phyloP scores from a whole-genome alignment of 2,329 filamentous ascomycete genomes.

The Coniosporium tulheliwenetii region DNA sequence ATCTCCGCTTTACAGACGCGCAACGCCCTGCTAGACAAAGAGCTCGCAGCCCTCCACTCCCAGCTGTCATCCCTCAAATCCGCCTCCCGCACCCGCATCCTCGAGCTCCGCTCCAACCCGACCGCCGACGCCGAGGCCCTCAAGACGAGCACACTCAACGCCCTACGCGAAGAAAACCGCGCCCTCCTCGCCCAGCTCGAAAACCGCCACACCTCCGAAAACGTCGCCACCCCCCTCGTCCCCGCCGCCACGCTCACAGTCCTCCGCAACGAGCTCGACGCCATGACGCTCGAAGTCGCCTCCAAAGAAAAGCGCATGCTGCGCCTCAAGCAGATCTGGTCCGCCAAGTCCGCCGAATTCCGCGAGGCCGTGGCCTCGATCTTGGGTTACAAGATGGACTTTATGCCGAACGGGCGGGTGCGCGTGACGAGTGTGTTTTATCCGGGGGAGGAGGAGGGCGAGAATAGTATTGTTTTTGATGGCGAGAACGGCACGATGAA shows the following conservation, averaged over 20 bases:
- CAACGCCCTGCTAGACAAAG: slow-evolving; percentile 55
- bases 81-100: slow-evolving; percentile 61
- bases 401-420: slow-evolving; percentile 94
- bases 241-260: slow-evolving; percentile 52
- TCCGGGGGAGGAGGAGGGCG: slow-evolving; percentile 44
- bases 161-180: slow-evolving; percentile 68
- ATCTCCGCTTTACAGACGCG: slow-evolving; percentile 54
- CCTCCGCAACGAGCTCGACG: slow-evolving; percentile 38
- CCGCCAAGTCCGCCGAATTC: slow-evolving; percentile 81
- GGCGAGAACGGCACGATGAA: slow-evolving; percentile 96
- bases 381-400: slow-evolving; percentile 87
- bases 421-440: slow-evolving; percentile 78
- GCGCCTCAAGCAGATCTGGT: slow-evolving; percentile 86
- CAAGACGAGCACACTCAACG: slow-evolving; percentile 63
- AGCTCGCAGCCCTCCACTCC: slow-evolving; percentile 54
- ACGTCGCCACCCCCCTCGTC: slow-evolving; percentile 43
- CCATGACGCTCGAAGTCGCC: slow-evolving; percentile 54
- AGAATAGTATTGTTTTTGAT: slow-evolving; percentile 62
- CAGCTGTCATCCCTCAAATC: slow-evolving; percentile 55
- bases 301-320: slow-evolving; percentile 65
- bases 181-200: slow-evolving; percentile 63
- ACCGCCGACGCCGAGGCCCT: slow-evolving; percentile 74
- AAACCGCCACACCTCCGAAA: slow-evolving; percentile 20
- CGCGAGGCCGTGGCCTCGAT: slow-evolving; percentile 86
- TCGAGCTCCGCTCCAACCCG: slow-evolving; percentile 82